A percentile compares a stretch with the other conserved stretches of the same genome.
These are phyloP conservation scores for Citrullus amarus DNA, from an alignment of 306 rosid species.

Conservation along the genomic window DNA sequence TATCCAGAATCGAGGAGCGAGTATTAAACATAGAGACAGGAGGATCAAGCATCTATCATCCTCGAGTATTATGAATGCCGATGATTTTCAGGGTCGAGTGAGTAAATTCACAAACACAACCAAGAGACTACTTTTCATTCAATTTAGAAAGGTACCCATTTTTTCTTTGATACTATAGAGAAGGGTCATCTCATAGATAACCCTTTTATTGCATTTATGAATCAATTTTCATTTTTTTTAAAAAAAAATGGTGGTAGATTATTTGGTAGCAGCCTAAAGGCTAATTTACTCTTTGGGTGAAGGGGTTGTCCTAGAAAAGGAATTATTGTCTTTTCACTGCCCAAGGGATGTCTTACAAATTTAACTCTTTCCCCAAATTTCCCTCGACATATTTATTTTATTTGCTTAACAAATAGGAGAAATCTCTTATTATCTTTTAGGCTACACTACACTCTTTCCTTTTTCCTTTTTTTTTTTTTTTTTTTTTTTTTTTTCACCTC, in stretches of 20 bases:
- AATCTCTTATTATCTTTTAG: not conserved
- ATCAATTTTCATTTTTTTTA: conserved; percentile 17
- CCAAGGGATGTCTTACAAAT: not conserved
- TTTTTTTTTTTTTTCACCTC: too few relatives aligned
- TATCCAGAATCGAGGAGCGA: too few relatives aligned
- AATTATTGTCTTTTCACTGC: conserved; percentile 31
- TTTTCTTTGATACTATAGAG: too few relatives aligned
- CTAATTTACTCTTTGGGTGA: conserved; percentile 18
- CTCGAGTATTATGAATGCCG: too few relatives aligned
- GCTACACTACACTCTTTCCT: not conserved
- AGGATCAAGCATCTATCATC: too few relatives aligned
- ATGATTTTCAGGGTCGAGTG: too few relatives aligned
- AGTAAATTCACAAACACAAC: too few relatives aligned
- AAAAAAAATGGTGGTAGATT: conserved; percentile 14
- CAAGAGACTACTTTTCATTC: too few relatives aligned
- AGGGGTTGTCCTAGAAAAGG: conserved; percentile 23
- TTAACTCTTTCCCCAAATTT: not conserved
- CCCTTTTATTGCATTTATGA: conserved; percentile 19
- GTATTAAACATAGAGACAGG: too few relatives aligned
- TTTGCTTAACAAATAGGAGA: not conserved
- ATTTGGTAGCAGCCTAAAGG: conserved; percentile 29
- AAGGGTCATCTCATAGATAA: too few relatives aligned
- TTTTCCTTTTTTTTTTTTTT: not conserved
- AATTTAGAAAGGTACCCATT: too few relatives aligned
- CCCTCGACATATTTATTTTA: too few relatives aligned